Evolutionary conservation across 805 yeast species (phyloP), one percentile per base, ranked within the genome.

Genomic region (Candida rishiriensis): DNA sequence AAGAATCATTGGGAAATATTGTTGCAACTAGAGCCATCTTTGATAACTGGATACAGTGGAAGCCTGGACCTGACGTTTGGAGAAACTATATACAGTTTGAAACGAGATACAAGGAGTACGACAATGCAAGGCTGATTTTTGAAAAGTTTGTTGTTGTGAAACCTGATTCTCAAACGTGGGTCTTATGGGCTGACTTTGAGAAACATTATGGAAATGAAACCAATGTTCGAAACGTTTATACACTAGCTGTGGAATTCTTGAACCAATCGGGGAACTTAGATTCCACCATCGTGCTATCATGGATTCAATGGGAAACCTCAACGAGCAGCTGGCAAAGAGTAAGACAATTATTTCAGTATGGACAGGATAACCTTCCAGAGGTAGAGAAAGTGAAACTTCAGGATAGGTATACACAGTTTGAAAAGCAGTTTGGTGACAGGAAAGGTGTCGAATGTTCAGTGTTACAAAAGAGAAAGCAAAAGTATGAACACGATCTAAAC

Each of bases 21-120:
- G 60, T 68, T 4, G 81, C 83, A 8, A 83, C 83, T 2, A 65
- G 95, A 40, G 62, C 65, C 12, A 70, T 91, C 7, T 90, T 83
- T 63, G 80, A 81, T 46, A 72, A 84, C 44, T 91, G 99, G 99
- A 66, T 85, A 40, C 66, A 70, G 21, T 85, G 95, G 88, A 79
- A 78, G 49, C 96, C 96, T 0, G 55, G 56, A 3, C 47, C 60
- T 2, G 66, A 72, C 11, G 93, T 86, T 0, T 90, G 95, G 93
- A 76, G 73, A 40, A 77, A 90, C 3, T 90, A 76, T 56, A 68
- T 88, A 21, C 77, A 76, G 42, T 81, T 88, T 65, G 96, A 88
- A 60, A 74, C 69, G 41, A 68, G 96, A 41, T 82, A 85, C 54
- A 51, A 52, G 17, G 73, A 69, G 15, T 61, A 57, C 47, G 78